Percentiles rank a stretch among this genome's conserved stretches.
Evolutionary conservation across 108 stramenopile genomes (phyloP).

Genomic region (Skeletonema costatum): DNA sequence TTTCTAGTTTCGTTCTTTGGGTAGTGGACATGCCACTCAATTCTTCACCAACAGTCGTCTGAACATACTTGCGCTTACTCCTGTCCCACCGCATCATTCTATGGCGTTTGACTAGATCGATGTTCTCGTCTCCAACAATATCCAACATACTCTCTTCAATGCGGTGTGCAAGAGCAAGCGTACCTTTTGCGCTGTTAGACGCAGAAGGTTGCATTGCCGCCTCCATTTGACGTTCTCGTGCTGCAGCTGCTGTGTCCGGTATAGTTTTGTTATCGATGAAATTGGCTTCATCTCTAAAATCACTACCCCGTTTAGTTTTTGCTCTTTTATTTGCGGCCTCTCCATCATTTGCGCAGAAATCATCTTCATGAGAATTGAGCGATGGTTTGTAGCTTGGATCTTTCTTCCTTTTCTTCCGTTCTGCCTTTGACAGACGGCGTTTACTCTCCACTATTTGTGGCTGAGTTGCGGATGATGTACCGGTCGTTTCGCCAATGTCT

Average conservation of each 20-base stretch:
- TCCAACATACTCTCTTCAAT: conserved; percentile 94
- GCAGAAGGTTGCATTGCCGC: conserved; percentile 89
- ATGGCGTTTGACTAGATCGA: conserved; percentile 88
- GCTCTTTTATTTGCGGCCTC: conserved; percentile 37
- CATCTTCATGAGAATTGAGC: neutral
- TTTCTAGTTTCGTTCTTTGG: conserved; percentile 83
- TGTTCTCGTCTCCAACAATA: conserved; percentile 93
- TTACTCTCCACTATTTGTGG: conserved; percentile 33
- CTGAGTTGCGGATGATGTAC: neutral
- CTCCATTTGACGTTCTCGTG: conserved; percentile 77
- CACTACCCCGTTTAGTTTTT: conserved; percentile 58
- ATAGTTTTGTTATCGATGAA: conserved; percentile 88
- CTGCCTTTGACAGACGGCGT: conserved; percentile 90
- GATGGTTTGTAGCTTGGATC: conserved; percentile 37
- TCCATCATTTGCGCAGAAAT: neutral
- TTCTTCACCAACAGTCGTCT: conserved; percentile 87
- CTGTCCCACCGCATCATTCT: conserved; percentile 97
- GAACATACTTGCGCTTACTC: conserved; percentile 90
- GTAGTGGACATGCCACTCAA: conserved; percentile 72
- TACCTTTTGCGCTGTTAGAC: conserved; percentile 57
- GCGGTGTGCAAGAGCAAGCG: conserved; percentile 57
- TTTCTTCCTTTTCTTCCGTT: conserved; percentile 88
- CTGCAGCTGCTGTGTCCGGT: conserved; percentile 69
- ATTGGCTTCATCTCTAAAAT: conserved; percentile 82
- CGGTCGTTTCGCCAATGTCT: neutral